These are phyloP conservation scores for Dactylellina parvicollis DNA, from an alignment of 2,329 filamentous ascomycete species.

Conservation along the genomic window DNA sequence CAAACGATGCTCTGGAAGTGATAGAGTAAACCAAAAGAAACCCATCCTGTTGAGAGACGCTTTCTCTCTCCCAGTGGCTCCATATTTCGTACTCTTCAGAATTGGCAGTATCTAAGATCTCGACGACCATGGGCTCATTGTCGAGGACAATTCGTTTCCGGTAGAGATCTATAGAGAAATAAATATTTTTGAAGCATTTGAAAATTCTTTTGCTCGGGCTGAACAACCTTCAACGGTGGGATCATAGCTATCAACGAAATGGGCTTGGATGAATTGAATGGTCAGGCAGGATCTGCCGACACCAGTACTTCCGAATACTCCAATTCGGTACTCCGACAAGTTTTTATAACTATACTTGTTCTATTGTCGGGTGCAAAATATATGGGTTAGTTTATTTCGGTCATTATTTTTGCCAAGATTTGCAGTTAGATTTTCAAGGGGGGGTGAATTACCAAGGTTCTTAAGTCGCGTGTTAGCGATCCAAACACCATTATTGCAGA, in stretches of 20 bases:
- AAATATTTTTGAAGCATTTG: too few relatives aligned
- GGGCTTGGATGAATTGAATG: slow-evolving; percentile 92
- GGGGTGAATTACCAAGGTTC: too few relatives aligned
- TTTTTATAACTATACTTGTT: too few relatives aligned
- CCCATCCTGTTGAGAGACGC: slow-evolving; percentile 92
- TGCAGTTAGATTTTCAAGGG: too few relatives aligned
- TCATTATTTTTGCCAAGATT: too few relatives aligned
- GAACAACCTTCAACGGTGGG: slow-evolving; percentile 99
- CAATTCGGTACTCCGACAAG: slow-evolving; percentile 95
- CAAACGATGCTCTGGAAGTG: slow-evolving; percentile 94
- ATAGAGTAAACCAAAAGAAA: slow-evolving; percentile 98
- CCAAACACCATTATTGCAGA: too few relatives aligned
- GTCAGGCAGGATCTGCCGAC: slow-evolving; percentile 99
- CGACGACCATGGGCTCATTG: slow-evolving; percentile 93
- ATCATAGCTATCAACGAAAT: slow-evolving; percentile 99
- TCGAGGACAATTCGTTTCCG: slow-evolving; percentile 99
- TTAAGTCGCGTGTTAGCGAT: too few relatives aligned
- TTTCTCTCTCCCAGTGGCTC: too few relatives aligned
- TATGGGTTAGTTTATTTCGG: too few relatives aligned
- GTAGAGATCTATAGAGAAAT: slow-evolving; percentile 97
- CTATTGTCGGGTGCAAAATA: too few relatives aligned
- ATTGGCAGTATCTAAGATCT: slow-evolving; percentile 96
- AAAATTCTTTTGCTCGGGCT: too few relatives aligned
- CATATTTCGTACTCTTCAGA: too few relatives aligned
- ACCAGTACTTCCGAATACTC: slow-evolving; percentile 96